Percentiles rank a stretch among this genome's conserved stretches.
Evolutionary conservation across 164 flowering plant genomes (phyloP).

Genomic region (Stephania cephalantha): DNA sequence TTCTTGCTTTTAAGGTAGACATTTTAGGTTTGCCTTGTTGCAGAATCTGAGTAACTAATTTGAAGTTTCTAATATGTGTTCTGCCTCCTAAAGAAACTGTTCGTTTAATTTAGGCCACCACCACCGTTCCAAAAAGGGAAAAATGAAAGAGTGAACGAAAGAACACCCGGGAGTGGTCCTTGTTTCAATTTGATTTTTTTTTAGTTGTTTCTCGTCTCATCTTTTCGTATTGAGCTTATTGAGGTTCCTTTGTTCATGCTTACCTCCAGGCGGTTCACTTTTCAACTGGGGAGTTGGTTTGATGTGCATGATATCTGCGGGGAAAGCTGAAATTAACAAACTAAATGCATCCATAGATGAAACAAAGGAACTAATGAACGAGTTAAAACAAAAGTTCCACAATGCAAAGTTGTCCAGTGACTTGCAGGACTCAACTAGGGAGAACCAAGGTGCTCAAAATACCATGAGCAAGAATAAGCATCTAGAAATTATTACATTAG

Average conservation of each 20-base stretch:
- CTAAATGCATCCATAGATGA: constrained; percentile 48
- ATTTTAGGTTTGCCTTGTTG: neutral
- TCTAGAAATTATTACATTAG: constrained; percentile 2
- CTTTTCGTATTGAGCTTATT: neutral
- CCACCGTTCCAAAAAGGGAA: too few relatives aligned
- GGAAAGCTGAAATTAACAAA: constrained; percentile 55
- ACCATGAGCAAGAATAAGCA: constrained; percentile 12
- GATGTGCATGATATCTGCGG: constrained; percentile 71
- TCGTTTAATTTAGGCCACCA: too few relatives aligned
- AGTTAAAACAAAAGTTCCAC: constrained; percentile 40
- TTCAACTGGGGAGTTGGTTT: constrained; percentile 62
- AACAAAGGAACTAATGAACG: constrained; percentile 46
- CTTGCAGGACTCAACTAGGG: constrained; percentile 10
- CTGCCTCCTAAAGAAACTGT: too few relatives aligned
- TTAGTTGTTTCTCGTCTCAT: neutral
- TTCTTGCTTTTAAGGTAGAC: neutral
- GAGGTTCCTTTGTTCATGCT: neutral
- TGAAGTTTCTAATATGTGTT: neutral
- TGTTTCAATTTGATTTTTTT: neutral
- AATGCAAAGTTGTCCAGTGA: constrained; percentile 38
- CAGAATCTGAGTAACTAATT: neutral
- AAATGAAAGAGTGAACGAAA: too few relatives aligned
- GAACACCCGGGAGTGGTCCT: neutral
- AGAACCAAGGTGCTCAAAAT: constrained; percentile 5
- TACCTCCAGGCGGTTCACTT: constrained; percentile 35